These are phyloP conservation scores for Geotrichum restrictum DNA, from an alignment of 1,139 yeast species.

Conservation along the genomic window DNA sequence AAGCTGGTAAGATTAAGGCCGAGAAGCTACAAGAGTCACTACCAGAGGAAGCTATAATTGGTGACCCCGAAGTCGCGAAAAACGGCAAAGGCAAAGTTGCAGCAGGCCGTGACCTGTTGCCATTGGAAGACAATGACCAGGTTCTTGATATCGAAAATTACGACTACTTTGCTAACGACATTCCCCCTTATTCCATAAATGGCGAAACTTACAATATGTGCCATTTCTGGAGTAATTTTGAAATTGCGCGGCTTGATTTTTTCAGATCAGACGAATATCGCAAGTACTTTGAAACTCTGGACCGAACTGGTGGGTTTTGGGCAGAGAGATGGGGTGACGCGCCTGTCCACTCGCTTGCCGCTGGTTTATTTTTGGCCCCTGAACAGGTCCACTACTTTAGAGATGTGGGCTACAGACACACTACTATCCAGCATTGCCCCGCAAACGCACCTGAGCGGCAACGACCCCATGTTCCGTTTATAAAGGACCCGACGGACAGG, in stretches of 20 bases:
- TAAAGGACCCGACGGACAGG: slow-evolving; percentile 31
- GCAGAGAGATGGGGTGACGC: slow-evolving; percentile 96
- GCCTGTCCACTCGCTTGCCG: slow-evolving; percentile 81
- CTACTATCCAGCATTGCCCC: slow-evolving; percentile 81
- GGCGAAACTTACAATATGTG: slow-evolving; percentile 71
- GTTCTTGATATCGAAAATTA: slow-evolving; percentile 19
- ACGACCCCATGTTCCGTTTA: slow-evolving; percentile 35
- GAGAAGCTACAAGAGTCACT: slow-evolving; percentile 25
- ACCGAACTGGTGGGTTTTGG: slow-evolving; percentile 73
- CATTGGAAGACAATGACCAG: slow-evolving; percentile 17
- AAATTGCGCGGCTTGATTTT: slow-evolving; percentile 74
- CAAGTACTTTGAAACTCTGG: slow-evolving; percentile 62
- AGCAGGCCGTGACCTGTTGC: slow-evolving; percentile 17
- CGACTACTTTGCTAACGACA: slow-evolving; percentile 23
- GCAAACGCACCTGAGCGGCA: slow-evolving; percentile 47
- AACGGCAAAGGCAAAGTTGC: slow-evolving; percentile 5
- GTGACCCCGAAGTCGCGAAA: neutral
- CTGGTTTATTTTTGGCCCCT: slow-evolving; percentile 64
- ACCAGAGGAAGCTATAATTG: slow-evolving; percentile 25
- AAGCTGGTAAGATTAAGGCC: slow-evolving; percentile 22
- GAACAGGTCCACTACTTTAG: slow-evolving; percentile 80
- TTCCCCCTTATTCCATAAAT: slow-evolving; percentile 44
- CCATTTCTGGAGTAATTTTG: slow-evolving; percentile 94
- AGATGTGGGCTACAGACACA: slow-evolving; percentile 83
- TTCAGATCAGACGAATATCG: slow-evolving; percentile 63